phyloP scores from a whole-genome alignment of 495 filamentous ascomycete genomes.

The Darksidea phi region DNA sequence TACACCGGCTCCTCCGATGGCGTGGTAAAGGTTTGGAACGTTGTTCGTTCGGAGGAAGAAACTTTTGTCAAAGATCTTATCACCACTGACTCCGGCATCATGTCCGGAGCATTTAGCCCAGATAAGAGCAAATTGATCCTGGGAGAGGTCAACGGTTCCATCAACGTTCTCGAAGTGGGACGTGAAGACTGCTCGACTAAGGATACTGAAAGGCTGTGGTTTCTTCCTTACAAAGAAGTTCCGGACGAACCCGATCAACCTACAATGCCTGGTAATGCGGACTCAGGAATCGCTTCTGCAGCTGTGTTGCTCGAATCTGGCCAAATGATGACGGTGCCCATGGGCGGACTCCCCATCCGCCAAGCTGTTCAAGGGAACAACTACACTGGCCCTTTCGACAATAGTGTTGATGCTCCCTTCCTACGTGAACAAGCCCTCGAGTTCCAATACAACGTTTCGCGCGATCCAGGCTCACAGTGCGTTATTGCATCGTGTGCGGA shows the following conservation, averaged over 20 bases:
- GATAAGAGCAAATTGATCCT: slow-evolving; percentile 71
- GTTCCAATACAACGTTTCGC: slow-evolving; percentile 26
- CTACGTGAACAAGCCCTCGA: slow-evolving; percentile 30
- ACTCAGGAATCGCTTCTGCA: slow-evolving; percentile 9
- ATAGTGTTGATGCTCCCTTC: slow-evolving; percentile 13
- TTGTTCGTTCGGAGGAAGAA: slow-evolving; percentile 58
- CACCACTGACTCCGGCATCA: slow-evolving; percentile 54
- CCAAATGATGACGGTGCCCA: slow-evolving; percentile 34
- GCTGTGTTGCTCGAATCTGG: slow-evolving; percentile 22
- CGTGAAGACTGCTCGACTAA: slow-evolving; percentile 28
- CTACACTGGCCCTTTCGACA: slow-evolving; percentile 33
- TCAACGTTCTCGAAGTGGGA: slow-evolving; percentile 60
- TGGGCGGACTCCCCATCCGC: slow-evolving; percentile 41
- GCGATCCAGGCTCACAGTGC: slow-evolving; percentile 17
- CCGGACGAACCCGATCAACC: background rate
- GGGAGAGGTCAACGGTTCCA: slow-evolving; percentile 70
- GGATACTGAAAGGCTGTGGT: slow-evolving; percentile 29
- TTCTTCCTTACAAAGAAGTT: slow-evolving; percentile 18
- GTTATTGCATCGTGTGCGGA: slow-evolving; percentile 27
- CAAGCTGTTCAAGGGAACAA: slow-evolving; percentile 43
- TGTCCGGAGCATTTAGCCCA: slow-evolving; percentile 68
- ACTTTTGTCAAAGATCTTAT: slow-evolving; percentile 62
- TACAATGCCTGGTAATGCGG: background rate
- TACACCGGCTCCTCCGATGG: slow-evolving; percentile 94
- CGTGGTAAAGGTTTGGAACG: slow-evolving; percentile 80